Evolutionary conservation across 257 asterid species (phyloP).

Genomic region (Thymus quinquecostatus): DNA sequence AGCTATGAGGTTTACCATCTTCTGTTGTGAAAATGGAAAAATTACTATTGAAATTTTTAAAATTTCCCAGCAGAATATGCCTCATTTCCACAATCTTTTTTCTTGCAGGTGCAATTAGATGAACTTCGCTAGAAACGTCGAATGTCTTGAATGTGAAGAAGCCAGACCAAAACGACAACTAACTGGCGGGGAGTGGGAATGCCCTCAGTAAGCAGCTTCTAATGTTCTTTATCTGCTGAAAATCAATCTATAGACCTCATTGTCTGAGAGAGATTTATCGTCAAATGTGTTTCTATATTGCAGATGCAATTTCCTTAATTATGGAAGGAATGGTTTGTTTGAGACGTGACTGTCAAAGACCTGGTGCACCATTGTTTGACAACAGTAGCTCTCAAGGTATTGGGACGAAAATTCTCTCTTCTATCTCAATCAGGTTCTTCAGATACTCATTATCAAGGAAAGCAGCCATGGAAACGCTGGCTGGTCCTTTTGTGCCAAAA

Average conservation of each 20-base stretch:
- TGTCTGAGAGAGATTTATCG: slow-evolving; percentile 18
- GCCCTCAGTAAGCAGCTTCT: slow-evolving; percentile 73
- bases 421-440: slow-evolving; percentile 32
- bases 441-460: slow-evolving; percentile 23
- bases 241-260: slow-evolving; percentile 15
- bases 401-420: slow-evolving; percentile 31
- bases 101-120: slow-evolving; percentile 84
- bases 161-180: slow-evolving; percentile 70
- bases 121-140: slow-evolving; percentile 88
- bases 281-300: slow-evolving; percentile 7
- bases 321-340: slow-evolving; percentile 84
- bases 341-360: slow-evolving; percentile 74
- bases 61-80: slow-evolving; percentile 2
- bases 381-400: slow-evolving; percentile 36
- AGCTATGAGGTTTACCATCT: neutral
- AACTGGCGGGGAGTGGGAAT: slow-evolving; percentile 93
- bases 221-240: slow-evolving; percentile 12
- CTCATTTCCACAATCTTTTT: slow-evolving; percentile 17
- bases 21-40: slow-evolving; percentile 12
- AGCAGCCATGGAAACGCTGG: slow-evolving; percentile 36
- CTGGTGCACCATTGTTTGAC: slow-evolving; percentile 50
- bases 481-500: slow-evolving; percentile 44
- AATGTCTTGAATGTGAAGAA: slow-evolving; percentile 96
- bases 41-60: neutral
- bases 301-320: slow-evolving; percentile 85